Percentiles rank a stretch among this genome's conserved stretches.
Conservation (phyloP, 208 protist genomes). For the Leishmania lainsoni region DNA sequence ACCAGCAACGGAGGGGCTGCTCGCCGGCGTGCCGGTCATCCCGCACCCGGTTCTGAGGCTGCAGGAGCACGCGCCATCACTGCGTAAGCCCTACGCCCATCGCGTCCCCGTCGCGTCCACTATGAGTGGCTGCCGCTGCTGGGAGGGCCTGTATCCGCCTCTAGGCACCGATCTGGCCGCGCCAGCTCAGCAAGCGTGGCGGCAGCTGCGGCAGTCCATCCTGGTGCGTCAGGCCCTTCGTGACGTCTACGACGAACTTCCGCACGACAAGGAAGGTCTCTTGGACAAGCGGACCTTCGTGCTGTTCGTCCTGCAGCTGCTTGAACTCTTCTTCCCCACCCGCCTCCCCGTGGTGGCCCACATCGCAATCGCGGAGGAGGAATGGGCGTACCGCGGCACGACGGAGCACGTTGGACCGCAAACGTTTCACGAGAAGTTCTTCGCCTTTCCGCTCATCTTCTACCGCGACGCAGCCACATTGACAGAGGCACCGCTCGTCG, state of each 20-base stretch:
- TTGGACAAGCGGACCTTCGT: conserved; percentile 70
- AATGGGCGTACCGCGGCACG: conserved; percentile 85
- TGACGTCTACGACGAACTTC: conserved; percentile 73
- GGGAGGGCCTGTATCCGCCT: conserved; percentile 63
- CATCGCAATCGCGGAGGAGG: conserved; percentile 82
- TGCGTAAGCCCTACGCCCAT: conserved; percentile 23
- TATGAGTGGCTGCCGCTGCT: conserved; percentile 49
- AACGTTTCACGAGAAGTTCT: conserved; percentile 86
- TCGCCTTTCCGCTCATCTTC: conserved; percentile 82
- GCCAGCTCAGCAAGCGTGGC: conserved; percentile 14
- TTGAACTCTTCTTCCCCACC: conserved; percentile 85
- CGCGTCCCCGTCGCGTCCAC: conserved; percentile 35
- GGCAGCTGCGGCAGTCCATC: conserved; percentile 24
- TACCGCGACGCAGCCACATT: conserved; percentile 57
- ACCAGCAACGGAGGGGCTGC: conserved; percentile 6
- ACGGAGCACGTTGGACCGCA: conserved; percentile 71
- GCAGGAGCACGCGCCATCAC: conserved; percentile 36
- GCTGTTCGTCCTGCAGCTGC: conserved; percentile 75
- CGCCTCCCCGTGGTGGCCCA: conserved; percentile 37
- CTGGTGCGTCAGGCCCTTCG: conserved; percentile 62
- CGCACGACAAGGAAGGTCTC: conserved; percentile 49
- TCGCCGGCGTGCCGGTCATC: conserved; percentile 51
- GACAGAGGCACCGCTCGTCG: conserved; percentile 61
- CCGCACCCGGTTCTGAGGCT: conserved; percentile 58
- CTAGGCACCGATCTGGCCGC: conserved; percentile 36